Evolutionary conservation across 495 filamentous ascomycete species (phyloP), one percentile per base, ranked within the genome.

Genomic region (Aspergillus nanangensis): DNA sequence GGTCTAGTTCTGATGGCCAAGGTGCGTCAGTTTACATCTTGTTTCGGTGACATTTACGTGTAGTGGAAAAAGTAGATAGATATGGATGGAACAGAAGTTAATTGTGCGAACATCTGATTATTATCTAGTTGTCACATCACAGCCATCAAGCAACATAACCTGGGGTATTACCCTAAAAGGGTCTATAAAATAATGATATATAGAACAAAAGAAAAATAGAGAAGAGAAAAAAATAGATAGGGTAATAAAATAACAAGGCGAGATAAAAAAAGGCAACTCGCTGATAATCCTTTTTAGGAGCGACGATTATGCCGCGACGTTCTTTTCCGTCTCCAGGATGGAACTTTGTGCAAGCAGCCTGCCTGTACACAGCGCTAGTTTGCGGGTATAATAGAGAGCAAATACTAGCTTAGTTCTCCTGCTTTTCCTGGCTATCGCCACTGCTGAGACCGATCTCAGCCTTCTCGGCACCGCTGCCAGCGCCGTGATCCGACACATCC

Each of bases 361-460:
- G 25, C 5, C 25, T 29, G 25, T 29, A 29, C 25, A 29, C 11
- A 11, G 25, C 25, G 5, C 25, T 29, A 5, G 11, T 29, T 11
- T 29, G 11, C 11, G 5, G 25, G 25, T 11, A 29, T 29, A 29
- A 29, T 5, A 29, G 7, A 29, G 25, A 5, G 25, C 25, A n/a
- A n/a, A n/a, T n/a, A n/a, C n/a, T n/a, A n/a, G n/a, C 11, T 29
- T 29, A 29, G 25, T 29, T 29, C 25, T 29, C 36, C 13, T 41
- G 25, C 57, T 66, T 61, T 29, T 52, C 48, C 8, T 61, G 47
- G 46, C 50, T 52, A 29, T 52, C 49, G 43, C 51, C 44, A 36
- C 60, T 53, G 63, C 61, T 66, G 52, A 56, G 43, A 29, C 46
- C 64, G 21, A 54, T 52, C 55, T 68, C 62, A 3, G 39, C 52